These are phyloP conservation scores for Zizania palustris DNA, from an alignment of 202 grass and related monocot genomes.

Conservation along the genomic window DNA sequence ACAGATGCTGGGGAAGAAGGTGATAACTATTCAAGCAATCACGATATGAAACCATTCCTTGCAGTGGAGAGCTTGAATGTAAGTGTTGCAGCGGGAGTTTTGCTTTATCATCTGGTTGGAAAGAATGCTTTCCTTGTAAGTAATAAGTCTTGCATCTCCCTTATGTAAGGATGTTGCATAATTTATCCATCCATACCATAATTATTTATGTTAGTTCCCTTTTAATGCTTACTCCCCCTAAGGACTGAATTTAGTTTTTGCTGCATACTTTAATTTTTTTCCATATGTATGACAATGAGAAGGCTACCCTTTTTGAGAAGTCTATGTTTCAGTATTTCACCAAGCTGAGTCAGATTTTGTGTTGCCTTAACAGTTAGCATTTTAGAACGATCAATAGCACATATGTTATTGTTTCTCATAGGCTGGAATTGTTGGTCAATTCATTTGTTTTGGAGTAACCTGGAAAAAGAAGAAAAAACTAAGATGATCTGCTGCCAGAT, in stretches of 20 bases:
- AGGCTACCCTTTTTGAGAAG: constrained; percentile 31
- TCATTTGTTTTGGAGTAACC: constrained; percentile 19
- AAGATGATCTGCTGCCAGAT: constrained; percentile 5
- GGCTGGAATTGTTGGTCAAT: neutral
- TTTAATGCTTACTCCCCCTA: constrained; percentile 9
- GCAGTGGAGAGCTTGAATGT: constrained; percentile 99
- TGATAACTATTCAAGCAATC: constrained; percentile 40
- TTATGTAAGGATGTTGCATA: constrained; percentile 45
- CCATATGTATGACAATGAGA: neutral
- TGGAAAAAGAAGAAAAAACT: constrained; percentile 6
- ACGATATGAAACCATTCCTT: constrained; percentile 71
- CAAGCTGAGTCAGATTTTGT: constrained; percentile 1
- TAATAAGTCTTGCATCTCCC: constrained; percentile 40
- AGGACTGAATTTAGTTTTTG: constrained; percentile 20
- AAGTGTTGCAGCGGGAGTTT: constrained; percentile 91
- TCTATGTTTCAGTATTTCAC: constrained; percentile 5
- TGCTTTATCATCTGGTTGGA: constrained; percentile 83
- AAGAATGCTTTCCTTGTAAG: constrained; percentile 42
- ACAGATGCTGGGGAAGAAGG: constrained; percentile 56
- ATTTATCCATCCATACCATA: constrained; percentile 23
- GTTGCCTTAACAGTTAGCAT: constrained; percentile 24
- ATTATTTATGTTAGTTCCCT: constrained; percentile 25
- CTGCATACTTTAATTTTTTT: constrained; percentile 33
- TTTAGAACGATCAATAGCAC: neutral
- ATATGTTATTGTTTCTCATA: neutral